These are phyloP conservation scores for Lasiodiplodia gonubiensis DNA, from an alignment of 2,329 filamentous ascomycete genomes.

Conservation along the genomic window DNA sequence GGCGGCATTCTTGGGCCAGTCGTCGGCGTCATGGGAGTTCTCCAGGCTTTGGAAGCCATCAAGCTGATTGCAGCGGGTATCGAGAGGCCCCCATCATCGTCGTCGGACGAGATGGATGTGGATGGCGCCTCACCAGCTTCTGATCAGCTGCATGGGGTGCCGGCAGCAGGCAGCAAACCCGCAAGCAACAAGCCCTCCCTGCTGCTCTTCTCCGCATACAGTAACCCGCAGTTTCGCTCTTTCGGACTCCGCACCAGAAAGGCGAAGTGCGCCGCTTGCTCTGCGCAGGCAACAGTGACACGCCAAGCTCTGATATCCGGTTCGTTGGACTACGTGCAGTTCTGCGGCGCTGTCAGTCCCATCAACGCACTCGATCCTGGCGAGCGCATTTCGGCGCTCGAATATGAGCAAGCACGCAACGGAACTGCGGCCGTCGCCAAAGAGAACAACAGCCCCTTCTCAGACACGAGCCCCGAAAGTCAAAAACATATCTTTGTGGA, in stretches of 20 bases:
- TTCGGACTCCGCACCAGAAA: slow-evolving; percentile 75
- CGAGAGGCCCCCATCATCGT: not conserved
- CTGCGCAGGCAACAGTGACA: slow-evolving; percentile 66
- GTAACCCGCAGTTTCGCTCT: slow-evolving; percentile 68
- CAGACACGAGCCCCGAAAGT: slow-evolving; percentile 22
- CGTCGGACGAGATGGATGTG: slow-evolving; percentile 20
- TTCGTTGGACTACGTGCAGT: slow-evolving; percentile 80
- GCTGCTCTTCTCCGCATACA: slow-evolving; percentile 62
- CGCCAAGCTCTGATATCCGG: slow-evolving; percentile 66
- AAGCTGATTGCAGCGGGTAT: slow-evolving; percentile 69
- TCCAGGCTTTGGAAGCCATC: slow-evolving; percentile 89
- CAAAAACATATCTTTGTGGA: slow-evolving; percentile 68
- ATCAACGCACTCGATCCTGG: slow-evolving; percentile 63
- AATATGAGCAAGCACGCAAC: slow-evolving; percentile 46
- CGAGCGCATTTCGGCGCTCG: slow-evolving; percentile 70
- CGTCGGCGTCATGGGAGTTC: slow-evolving; percentile 88
- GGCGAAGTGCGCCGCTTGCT: slow-evolving; percentile 77
- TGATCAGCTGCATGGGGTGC: slow-evolving; percentile 32
- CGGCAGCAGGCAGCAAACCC: slow-evolving; percentile 33
- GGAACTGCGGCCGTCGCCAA: not conserved
- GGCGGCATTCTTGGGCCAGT: slow-evolving; percentile 92
- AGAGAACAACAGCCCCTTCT: not conserved
- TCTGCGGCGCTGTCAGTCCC: slow-evolving; percentile 72
- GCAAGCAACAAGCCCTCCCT: slow-evolving; percentile 45
- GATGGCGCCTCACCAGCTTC: slow-evolving; percentile 34